These are phyloP conservation scores for Rosellinia necatrix DNA, from an alignment of 2,329 filamentous ascomycete species.

Conservation along the genomic window DNA sequence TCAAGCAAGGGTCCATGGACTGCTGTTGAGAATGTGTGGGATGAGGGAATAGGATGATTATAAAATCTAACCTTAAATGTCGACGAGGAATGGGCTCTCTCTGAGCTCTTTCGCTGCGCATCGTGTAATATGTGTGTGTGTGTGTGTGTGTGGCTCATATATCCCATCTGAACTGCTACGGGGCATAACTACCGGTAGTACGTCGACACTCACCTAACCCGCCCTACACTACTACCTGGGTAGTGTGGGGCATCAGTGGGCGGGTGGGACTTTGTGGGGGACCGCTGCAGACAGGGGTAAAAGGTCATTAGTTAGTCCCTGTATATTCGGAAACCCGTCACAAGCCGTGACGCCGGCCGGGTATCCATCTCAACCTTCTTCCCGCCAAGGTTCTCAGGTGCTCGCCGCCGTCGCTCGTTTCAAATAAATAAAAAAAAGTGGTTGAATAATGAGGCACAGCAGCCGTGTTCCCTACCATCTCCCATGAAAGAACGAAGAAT, in stretches of 20 bases:
- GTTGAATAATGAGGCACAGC: slow-evolving; percentile 8
- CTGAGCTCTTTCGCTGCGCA: too few relatives aligned
- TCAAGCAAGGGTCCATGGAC: slow-evolving; percentile 32
- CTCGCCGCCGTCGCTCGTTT: slow-evolving; percentile 22
- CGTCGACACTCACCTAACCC: too few relatives aligned
- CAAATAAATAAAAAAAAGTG: too few relatives aligned
- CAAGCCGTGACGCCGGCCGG: neutral
- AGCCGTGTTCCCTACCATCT: neutral
- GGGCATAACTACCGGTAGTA: too few relatives aligned
- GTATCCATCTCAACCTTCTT: neutral
- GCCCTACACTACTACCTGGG: neutral
- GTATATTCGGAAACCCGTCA: neutral
- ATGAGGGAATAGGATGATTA: neutral
- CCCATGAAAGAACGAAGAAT: slow-evolving; percentile 10
- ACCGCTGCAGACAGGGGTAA: neutral
- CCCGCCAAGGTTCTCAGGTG: neutral
- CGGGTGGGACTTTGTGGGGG: neutral
- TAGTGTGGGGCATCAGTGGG: slow-evolving; percentile 1
- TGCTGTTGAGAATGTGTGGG: slow-evolving; percentile 36
- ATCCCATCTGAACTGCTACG: too few relatives aligned
- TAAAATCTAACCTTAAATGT: too few relatives aligned
- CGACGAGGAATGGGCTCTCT: too few relatives aligned
- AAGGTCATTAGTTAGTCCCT: too few relatives aligned
- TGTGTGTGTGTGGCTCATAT: too few relatives aligned
- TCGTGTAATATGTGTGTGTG: too few relatives aligned